Evolutionary conservation across 371 early-diverging fungal genomes (phyloP), one percentile per base, ranked within the genome.

Genomic region (Mucor velutinosus): DNA sequence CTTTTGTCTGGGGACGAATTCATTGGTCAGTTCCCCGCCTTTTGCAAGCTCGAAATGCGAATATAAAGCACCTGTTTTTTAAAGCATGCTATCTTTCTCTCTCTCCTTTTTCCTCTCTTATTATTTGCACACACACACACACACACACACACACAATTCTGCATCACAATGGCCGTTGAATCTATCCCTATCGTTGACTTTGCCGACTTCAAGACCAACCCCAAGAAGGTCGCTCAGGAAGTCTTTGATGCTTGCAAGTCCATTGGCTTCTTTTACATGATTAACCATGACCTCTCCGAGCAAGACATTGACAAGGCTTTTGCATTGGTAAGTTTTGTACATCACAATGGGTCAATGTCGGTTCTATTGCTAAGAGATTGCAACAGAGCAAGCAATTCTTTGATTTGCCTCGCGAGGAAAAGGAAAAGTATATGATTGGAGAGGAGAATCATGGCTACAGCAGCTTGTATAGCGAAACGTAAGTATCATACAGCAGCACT

Each of bases 181-280:
- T 53, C 89, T 19, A 73, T 73, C 45, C 73, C 73, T 29, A 56
- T 73, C 17, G 56, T 73, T 30, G 73, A 73, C 62, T 73, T 73
- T 25, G 41, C 74, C 25, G 39, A 70, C 11, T 70, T 60, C 58
- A 56, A 67, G 43, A 41, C 57, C n/a, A 57, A 73, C n/a, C 70
- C 74, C 19, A 61, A 73, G 19, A 62, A 66, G 32, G 67, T 69
- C 11, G 74, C 70, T 27, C 70, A 73, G 64, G 61, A 73, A 6
- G 74, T 89, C 8, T 65, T 78, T 45, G 79, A 81, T 12, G 89
- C 89, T 6, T 81, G 85, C 57, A 81, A 79, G 43, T 74, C 83
- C 21, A 86, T 89, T 66, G 90, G 88, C 12, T 89, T 89, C 72
- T 86, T 89, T 58, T 89, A 87, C 58, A 78, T 88, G 64, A 78